These are phyloP conservation scores for Aspergillus funiculosus DNA, from an alignment of 495 filamentous ascomycete genomes.

Conservation along the genomic window DNA sequence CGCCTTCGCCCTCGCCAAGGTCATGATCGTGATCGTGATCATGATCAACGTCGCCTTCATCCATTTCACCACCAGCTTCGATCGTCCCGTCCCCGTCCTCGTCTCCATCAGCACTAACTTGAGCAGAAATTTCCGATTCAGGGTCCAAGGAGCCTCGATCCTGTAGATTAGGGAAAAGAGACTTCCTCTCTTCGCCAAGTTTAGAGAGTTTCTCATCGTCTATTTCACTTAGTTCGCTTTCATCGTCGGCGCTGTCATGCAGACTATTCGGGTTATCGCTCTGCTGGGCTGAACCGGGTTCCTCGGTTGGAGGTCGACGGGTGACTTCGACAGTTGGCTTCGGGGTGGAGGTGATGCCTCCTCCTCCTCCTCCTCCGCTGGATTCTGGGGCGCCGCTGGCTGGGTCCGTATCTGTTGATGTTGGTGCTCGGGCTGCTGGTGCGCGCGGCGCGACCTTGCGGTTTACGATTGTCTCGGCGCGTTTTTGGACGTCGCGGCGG, in stretches of 20 bases:
- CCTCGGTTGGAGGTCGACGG: constrained; percentile 14
- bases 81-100: constrained; percentile 22
- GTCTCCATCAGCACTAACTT: constrained; percentile 26
- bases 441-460: constrained; percentile 36
- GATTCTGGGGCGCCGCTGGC: too few species aligned
- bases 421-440: constrained; percentile 24
- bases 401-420: constrained; percentile 23
- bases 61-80: constrained; percentile 17
- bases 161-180: constrained; percentile 35
- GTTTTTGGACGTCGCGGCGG: constrained; percentile 57
- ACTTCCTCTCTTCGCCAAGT: constrained; percentile 27
- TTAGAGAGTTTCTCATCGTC: constrained; percentile 48
- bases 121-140: constrained; percentile 25
- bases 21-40: constrained; percentile 17
- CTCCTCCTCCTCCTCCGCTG: too few species aligned
- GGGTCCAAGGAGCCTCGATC: constrained; percentile 23
- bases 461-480: constrained; percentile 53
- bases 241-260: constrained; percentile 73
- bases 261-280: constrained; percentile 53
- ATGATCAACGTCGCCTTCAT: constrained; percentile 22
- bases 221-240: constrained; percentile 73
- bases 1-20: constrained; percentile 11
- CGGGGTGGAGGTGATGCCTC: constrained; percentile 10
- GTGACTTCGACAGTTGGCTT: constrained; percentile 16
- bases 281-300: constrained; percentile 22